A percentile compares a stretch with the other conserved stretches of the same genome.
These are phyloP conservation scores for Cercospora sesami DNA, from an alignment of 2,329 filamentous ascomycete genomes.

Conservation along the genomic window DNA sequence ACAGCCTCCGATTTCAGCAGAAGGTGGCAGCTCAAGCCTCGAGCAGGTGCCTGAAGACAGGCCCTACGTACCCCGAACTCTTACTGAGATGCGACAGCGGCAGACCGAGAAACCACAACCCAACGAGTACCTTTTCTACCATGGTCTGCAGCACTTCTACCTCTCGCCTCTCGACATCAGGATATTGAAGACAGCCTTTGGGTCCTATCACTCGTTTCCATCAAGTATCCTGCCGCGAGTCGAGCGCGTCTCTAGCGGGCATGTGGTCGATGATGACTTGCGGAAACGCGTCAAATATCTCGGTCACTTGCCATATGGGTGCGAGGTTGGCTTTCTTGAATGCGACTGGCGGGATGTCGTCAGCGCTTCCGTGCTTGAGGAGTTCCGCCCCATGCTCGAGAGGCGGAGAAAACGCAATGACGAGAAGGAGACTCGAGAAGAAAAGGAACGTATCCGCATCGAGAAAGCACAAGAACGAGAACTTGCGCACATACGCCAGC, in stretches of 20 bases:
- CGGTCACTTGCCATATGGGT: constrained; percentile 82
- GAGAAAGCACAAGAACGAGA: constrained; percentile 74
- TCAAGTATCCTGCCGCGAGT: constrained; percentile 82
- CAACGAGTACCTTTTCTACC: constrained; percentile 80
- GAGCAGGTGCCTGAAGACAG: constrained; percentile 33
- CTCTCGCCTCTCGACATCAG: constrained; percentile 88
- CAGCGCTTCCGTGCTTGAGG: constrained; percentile 68
- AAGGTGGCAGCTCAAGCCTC: constrained; percentile 28
- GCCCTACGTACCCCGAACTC: constrained; percentile 41
- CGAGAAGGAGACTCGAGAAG: constrained; percentile 82
- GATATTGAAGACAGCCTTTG: constrained; percentile 86
- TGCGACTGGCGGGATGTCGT: constrained; percentile 95
- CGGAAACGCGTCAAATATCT: constrained; percentile 85
- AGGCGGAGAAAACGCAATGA: constrained; percentile 71
- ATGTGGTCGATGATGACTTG: constrained; percentile 81
- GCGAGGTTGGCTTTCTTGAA: constrained; percentile 85
- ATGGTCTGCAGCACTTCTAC: constrained; percentile 82
- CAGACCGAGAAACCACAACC: constrained; percentile 49
- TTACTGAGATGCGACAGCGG: constrained; percentile 49
- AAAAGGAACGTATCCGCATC: constrained; percentile 78
- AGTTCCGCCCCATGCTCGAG: constrained; percentile 75
- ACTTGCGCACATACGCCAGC: constrained; percentile 65
- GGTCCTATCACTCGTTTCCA: constrained; percentile 77
- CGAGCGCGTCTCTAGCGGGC: constrained; percentile 84
- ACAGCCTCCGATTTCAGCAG: constrained; percentile 5